Conservation (phyloP, 2,329 filamentous ascomycete genomes). For the Penicillium brevicompactum region DNA sequence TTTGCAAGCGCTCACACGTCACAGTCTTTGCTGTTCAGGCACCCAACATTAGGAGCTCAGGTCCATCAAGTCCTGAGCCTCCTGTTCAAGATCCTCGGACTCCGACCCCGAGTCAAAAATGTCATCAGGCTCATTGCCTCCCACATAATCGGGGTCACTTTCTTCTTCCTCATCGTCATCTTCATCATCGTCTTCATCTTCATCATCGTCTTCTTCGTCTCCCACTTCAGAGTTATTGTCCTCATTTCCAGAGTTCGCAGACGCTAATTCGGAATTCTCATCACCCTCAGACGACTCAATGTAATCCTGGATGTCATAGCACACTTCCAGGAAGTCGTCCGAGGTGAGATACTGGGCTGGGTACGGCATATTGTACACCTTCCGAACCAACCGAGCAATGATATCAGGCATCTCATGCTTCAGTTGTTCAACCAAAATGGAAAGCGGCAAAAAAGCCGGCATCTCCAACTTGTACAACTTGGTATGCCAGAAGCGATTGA, state of each 20-base stretch:
- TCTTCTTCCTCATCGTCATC: neutral
- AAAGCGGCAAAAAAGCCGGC: neutral
- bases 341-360: neutral
- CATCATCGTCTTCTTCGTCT: neutral
- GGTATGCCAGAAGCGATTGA: neutral
- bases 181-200: neutral
- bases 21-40: too few species aligned
- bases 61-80: too few species aligned
- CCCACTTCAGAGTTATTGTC: neutral
- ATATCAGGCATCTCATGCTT: neutral
- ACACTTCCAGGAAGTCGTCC: neutral
- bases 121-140: neutral
- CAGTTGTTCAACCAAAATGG: neutral
- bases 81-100: too few species aligned
- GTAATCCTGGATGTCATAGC: neutral
- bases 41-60: too few species aligned
- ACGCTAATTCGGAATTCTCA: too few species aligned
- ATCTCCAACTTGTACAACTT: neutral
- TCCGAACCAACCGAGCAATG: neutral
- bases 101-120: neutral
- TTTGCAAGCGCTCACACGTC: too few species aligned
- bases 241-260: neutral
- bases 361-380: neutral
- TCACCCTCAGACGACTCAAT: neutral
- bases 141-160: neutral